Conservation (phyloP, 441 rosid genomes). For the Populus hybrid region DNA sequence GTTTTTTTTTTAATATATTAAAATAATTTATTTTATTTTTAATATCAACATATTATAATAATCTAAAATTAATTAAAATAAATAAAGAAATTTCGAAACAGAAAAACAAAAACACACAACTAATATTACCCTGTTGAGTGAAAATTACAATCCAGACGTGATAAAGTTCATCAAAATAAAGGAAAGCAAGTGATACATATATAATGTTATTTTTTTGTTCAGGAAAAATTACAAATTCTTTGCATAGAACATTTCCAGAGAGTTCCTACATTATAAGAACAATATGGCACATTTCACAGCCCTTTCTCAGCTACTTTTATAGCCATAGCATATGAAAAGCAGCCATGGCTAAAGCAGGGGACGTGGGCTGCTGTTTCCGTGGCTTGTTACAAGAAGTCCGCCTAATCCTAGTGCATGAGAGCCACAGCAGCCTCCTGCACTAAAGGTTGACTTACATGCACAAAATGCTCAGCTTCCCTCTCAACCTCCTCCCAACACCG, state of each 20-base stretch:
- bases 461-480: conserved; percentile 83
- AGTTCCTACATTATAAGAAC: background rate
- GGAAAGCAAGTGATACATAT: background rate
- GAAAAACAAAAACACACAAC: no score
- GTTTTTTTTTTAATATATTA: no score
- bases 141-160: no score
- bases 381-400: background rate
- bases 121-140: no score
- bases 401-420: conserved; percentile 39
- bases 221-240: background rate
- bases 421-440: conserved; percentile 79
- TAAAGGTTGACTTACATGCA: conserved; percentile 58
- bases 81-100: no score
- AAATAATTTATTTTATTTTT: no score
- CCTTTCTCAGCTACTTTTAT: background rate
- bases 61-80: no score
- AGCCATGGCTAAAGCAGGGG: conserved; percentile 21
- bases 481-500: conserved; percentile 75
- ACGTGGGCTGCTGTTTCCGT: conserved; percentile 4
- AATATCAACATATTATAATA: no score
- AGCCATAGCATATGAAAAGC: conserved; percentile 30
- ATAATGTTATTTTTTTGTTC: no score
- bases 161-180: background rate
- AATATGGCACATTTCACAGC: background rate
- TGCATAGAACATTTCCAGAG: background rate